Conservation (phyloP, 768 basidiomycete genomes). For the Cantharellus cinnabarinus region DNA sequence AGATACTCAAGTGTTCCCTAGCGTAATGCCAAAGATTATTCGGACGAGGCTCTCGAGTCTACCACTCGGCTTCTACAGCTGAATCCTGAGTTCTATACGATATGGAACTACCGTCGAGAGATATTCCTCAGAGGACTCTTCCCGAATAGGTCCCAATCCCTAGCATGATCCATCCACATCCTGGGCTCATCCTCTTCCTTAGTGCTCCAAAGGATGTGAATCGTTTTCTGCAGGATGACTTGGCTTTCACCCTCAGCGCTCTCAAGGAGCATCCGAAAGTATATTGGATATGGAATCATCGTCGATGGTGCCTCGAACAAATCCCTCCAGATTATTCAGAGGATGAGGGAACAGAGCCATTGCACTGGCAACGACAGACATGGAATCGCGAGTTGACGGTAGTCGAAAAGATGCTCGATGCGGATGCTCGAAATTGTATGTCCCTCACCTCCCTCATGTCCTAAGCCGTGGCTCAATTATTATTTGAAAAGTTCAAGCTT, state of each 20-base stretch:
- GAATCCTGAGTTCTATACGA: conserved; percentile 91
- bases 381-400: conserved; percentile 78
- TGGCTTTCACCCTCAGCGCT: conserved; percentile 59
- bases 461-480: too few relatives aligned
- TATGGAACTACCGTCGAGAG: conserved; percentile 84
- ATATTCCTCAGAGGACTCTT: conserved; percentile 61
- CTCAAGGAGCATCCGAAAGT: conserved; percentile 81
- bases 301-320: conserved; percentile 82
- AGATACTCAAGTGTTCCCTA: conserved; percentile 14
- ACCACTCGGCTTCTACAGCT: conserved; percentile 57
- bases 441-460: not conserved
- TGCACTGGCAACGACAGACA: conserved; percentile 52
- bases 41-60: conserved; percentile 49
- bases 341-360: conserved; percentile 16
- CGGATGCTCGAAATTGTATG: conserved; percentile 85
- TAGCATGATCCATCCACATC: not conserved
- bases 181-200: conserved; percentile 3
- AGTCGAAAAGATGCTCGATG: conserved; percentile 82
- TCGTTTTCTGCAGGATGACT: conserved; percentile 43
- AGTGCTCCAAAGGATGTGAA: conserved; percentile 47
- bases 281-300: conserved; percentile 98
- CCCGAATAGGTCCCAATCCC: conserved; percentile 28
- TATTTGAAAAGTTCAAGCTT: conserved; percentile 54
- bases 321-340: conserved; percentile 48
- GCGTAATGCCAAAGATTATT: conserved; percentile 54